phyloP scores from a whole-genome alignment of 805 yeast genomes.

The Candida takata region DNA sequence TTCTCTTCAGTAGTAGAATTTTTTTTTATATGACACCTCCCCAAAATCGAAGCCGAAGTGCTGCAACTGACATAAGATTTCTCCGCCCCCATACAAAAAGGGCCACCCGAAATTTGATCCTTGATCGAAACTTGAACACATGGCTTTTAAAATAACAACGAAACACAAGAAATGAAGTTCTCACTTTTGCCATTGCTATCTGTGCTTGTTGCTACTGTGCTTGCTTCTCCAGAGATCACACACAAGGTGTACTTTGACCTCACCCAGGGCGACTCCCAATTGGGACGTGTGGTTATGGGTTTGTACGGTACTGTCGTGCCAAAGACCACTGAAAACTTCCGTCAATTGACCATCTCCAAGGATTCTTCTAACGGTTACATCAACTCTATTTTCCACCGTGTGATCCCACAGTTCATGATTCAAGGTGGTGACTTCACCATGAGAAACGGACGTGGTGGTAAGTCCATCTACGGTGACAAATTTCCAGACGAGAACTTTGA shows the following conservation, averaged over 20 bases:
- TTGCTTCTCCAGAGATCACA: slow-evolving; percentile 41
- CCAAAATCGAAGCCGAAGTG: too few species aligned
- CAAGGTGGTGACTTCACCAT: slow-evolving; percentile 78
- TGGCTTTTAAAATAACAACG: too few species aligned
- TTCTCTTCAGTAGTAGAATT: too few species aligned
- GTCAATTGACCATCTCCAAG: slow-evolving; percentile 69
- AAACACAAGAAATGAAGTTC: slow-evolving; percentile 10
- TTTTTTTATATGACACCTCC: too few species aligned
- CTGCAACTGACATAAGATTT: too few species aligned
- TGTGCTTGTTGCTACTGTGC: slow-evolving; percentile 14
- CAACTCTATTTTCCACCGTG: slow-evolving; percentile 63
- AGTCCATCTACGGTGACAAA: slow-evolving; percentile 61
- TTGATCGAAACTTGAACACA: too few species aligned
- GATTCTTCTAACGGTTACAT: slow-evolving; percentile 60
- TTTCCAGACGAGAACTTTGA: slow-evolving; percentile 65
- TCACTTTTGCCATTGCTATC: slow-evolving; percentile 11
- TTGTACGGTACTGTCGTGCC: slow-evolving; percentile 83
- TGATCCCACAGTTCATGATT: slow-evolving; percentile 65
- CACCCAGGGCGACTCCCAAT: slow-evolving; percentile 63
- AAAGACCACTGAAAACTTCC: slow-evolving; percentile 84
- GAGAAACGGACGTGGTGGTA: slow-evolving; percentile 68
- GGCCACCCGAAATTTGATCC: too few species aligned
- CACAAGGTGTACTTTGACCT: slow-evolving; percentile 82
- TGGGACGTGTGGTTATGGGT: slow-evolving; percentile 85
- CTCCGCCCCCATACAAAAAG: too few species aligned